Conservation (phyloP, 148 eudicot species). For the Amaranthus cruentus region DNA sequence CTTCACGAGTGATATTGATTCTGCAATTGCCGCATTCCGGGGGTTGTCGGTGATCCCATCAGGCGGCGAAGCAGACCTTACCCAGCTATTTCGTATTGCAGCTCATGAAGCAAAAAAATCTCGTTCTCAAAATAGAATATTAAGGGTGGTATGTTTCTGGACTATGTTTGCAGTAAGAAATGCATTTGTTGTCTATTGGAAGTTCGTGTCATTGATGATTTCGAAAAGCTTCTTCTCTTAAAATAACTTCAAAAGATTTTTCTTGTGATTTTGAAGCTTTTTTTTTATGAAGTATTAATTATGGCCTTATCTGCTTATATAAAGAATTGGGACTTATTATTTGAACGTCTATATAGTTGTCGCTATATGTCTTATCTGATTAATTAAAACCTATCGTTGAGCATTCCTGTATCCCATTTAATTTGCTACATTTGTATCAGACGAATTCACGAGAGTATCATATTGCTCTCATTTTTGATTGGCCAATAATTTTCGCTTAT, state of each 20-base stretch:
- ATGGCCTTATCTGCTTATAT: background rate
- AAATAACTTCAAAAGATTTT: background rate
- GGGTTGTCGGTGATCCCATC: constrained; percentile 44
- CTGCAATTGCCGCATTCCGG: constrained; percentile 54
- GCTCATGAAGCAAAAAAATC: constrained; percentile 89
- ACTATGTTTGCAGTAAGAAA: background rate
- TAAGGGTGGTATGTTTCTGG: constrained; percentile 67
- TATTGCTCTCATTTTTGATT: background rate
- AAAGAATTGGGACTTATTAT: background rate
- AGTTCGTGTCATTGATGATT: background rate
- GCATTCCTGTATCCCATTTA: too few relatives aligned
- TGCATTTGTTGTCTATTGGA: too few relatives aligned
- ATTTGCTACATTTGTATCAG: too few relatives aligned
- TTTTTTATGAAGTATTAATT: too few relatives aligned
- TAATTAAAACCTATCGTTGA: background rate
- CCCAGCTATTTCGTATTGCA: constrained; percentile 70
- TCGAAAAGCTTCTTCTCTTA: background rate
- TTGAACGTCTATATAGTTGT: background rate
- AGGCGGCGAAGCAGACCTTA: constrained; percentile 74
- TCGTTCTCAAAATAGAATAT: constrained; percentile 61
- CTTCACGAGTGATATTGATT: constrained; percentile 57
- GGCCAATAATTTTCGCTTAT: background rate
- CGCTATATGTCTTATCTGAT: background rate
- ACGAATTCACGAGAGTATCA: too few relatives aligned
- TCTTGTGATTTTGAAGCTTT: too few relatives aligned